Conservation (phyloP, 345 rosid genomes). For the Citrus reticulata region DNA sequence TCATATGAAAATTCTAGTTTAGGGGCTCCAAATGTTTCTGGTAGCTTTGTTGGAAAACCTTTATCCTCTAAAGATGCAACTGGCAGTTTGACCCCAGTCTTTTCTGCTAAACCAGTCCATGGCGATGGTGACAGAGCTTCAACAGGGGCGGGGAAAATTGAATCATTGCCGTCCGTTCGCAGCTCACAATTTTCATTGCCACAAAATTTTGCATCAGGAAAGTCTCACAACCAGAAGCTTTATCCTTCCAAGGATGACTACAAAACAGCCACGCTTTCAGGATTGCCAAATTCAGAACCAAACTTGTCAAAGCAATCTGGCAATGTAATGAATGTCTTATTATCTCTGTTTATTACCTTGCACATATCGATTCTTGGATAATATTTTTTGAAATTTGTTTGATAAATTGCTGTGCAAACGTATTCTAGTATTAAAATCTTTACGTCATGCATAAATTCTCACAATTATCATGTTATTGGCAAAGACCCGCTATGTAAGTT, state of each 20-base stretch:
- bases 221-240: constrained; percentile 40
- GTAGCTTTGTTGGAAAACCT: constrained; percentile 38
- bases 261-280: constrained; percentile 33
- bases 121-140: constrained; percentile 26
- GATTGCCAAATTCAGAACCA: constrained; percentile 45
- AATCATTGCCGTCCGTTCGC: constrained; percentile 54
- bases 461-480: not conserved
- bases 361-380: not conserved
- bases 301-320: constrained; percentile 64
- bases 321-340: constrained; percentile 51
- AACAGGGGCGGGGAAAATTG: constrained; percentile 43
- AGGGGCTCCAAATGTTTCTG: constrained; percentile 30
- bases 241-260: constrained; percentile 31
- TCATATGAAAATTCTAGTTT: constrained; percentile 29
- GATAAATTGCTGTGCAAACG: not conserved
- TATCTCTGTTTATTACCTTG: not conserved
- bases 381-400: not conserved
- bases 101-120: constrained; percentile 31
- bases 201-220: constrained; percentile 46
- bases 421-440: not conserved
- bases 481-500: not conserved
- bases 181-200: constrained; percentile 47
- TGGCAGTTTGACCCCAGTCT: constrained; percentile 24
- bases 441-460: not conserved
- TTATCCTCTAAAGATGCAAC: constrained; percentile 29